Percentiles rank a stretch among this genome's conserved stretches.
phyloP scores from a whole-genome alignment of 2,329 filamentous ascomycete genomes.

The Dactylonectria estremocensis region DNA sequence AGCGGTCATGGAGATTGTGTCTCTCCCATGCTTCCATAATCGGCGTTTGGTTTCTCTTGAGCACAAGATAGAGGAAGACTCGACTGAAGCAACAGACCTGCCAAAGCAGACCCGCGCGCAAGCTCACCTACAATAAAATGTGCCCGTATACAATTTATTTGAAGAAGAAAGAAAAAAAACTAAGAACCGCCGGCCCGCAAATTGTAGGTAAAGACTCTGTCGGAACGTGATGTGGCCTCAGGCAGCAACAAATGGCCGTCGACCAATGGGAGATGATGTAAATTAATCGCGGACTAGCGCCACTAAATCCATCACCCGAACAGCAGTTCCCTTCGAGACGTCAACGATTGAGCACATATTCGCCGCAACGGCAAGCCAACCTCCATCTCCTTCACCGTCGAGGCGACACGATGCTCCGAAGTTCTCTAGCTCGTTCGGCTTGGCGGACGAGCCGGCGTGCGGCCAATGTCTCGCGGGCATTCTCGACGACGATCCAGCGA shows the following conservation, averaged over 20 bases:
- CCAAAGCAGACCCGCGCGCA: slow-evolving; percentile 62
- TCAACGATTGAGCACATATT: slow-evolving; percentile 59
- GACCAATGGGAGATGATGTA: slow-evolving; percentile 61
- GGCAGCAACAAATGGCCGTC: slow-evolving; percentile 48
- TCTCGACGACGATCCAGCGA: slow-evolving; percentile 84
- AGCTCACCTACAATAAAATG: slow-evolving; percentile 82
- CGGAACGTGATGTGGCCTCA: slow-evolving; percentile 52
- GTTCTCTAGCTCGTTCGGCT: slow-evolving; percentile 77
- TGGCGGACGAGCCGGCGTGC: slow-evolving; percentile 74
- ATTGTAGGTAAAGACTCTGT: slow-evolving; percentile 38
- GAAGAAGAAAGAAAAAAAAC: slow-evolving; percentile 58
- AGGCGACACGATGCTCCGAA: slow-evolving; percentile 79
- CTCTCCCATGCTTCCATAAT: slow-evolving; percentile 81
- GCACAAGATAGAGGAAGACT: slow-evolving; percentile 83
- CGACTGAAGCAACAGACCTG: slow-evolving; percentile 64
- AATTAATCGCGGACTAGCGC: slow-evolving; percentile 62
- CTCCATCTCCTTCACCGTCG: slow-evolving; percentile 61
- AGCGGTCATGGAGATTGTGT: slow-evolving; percentile 70
- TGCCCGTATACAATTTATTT: slow-evolving; percentile 75
- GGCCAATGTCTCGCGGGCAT: slow-evolving; percentile 78
- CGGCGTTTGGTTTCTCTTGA: slow-evolving; percentile 75
- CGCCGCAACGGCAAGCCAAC: slow-evolving; percentile 56
- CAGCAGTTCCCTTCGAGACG: slow-evolving; percentile 58
- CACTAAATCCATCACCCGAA: slow-evolving; percentile 57
- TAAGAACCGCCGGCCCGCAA: slow-evolving; percentile 35